Percentiles rank a stretch among this genome's conserved stretches.
phyloP scores from a whole-genome alignment of 2,329 filamentous ascomycete genomes.

The Aureobasidium pullulans region DNA sequence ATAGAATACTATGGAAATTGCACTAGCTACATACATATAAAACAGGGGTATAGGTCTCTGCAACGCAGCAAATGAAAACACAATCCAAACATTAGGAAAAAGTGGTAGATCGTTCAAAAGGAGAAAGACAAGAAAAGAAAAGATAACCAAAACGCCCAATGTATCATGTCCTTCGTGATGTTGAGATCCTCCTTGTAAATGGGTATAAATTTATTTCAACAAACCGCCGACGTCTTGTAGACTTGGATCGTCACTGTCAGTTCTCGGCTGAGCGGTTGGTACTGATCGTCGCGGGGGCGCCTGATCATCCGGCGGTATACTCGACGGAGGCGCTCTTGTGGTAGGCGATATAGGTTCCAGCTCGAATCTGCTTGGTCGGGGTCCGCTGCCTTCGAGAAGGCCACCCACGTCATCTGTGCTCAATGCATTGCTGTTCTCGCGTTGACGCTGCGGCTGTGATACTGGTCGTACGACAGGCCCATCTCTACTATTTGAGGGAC shows the following conservation, averaged over 20 bases:
- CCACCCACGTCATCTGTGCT: background rate
- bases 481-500: background rate
- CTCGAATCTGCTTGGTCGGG: background rate
- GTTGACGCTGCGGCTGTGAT: background rate
- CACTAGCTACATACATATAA: too few species aligned
- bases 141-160: background rate
- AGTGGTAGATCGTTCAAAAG: too few species aligned
- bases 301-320: background rate
- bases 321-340: background rate
- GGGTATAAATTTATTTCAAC: conserved; percentile 5
- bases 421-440: background rate
- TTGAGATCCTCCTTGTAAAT: background rate
- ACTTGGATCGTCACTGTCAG: conserved; percentile 23
- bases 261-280: conserved; percentile 17
- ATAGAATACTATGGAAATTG: too few species aligned
- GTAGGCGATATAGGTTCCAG: background rate
- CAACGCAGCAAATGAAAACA: too few species aligned
- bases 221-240: conserved; percentile 28
- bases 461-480: background rate
- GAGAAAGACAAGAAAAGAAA: background rate
- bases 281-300: background rate
- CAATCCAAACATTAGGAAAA: too few species aligned
- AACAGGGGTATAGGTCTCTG: too few species aligned
- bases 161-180: background rate
- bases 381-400: background rate